Conservation (phyloP, 2,329 filamentous ascomycete genomes). For the Epichloe uncinata region DNA sequence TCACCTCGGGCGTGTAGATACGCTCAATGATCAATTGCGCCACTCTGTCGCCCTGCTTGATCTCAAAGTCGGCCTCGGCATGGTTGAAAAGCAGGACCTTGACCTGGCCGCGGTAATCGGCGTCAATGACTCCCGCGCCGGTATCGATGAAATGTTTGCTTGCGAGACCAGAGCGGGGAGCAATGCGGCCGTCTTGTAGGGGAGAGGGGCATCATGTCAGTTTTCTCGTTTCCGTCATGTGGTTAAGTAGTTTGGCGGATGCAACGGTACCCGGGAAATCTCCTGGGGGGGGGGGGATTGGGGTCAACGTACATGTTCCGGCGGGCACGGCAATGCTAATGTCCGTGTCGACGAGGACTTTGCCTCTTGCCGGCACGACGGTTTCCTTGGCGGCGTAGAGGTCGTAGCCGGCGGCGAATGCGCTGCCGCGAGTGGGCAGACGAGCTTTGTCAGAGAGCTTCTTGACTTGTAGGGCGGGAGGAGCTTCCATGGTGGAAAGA, state of each 20-base stretch:
- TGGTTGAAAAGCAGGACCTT: slow-evolving; percentile 95
- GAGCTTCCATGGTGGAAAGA: slow-evolving; percentile 23
- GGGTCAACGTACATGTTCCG: slow-evolving; percentile 59
- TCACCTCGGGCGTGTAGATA: slow-evolving; percentile 83
- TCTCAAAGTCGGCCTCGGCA: slow-evolving; percentile 62
- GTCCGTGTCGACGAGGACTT: slow-evolving; percentile 80
- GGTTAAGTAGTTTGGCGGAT: no score
- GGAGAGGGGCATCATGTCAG: background rate
- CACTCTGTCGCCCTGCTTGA: slow-evolving; percentile 79
- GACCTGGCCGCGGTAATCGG: slow-evolving; percentile 88
- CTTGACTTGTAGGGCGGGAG: slow-evolving; percentile 68
- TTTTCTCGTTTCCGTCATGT: background rate
- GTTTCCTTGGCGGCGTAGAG: slow-evolving; percentile 68
- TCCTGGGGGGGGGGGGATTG: background rate
- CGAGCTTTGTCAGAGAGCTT: slow-evolving; percentile 70
- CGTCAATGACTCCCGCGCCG: slow-evolving; percentile 92
- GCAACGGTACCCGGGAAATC: no score
- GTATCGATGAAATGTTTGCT: slow-evolving; percentile 94
- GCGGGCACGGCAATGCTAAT: slow-evolving; percentile 82
- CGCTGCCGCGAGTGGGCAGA: slow-evolving; percentile 77
- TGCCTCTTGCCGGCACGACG: slow-evolving; percentile 66
- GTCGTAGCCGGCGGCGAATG: slow-evolving; percentile 87
- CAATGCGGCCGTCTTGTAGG: slow-evolving; percentile 65
- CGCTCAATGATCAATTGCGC: slow-evolving; percentile 90
- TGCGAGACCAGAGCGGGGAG: slow-evolving; percentile 81